Conservation (phyloP, 306 rosid genomes). For the Ochetophila trinervis region DNA sequence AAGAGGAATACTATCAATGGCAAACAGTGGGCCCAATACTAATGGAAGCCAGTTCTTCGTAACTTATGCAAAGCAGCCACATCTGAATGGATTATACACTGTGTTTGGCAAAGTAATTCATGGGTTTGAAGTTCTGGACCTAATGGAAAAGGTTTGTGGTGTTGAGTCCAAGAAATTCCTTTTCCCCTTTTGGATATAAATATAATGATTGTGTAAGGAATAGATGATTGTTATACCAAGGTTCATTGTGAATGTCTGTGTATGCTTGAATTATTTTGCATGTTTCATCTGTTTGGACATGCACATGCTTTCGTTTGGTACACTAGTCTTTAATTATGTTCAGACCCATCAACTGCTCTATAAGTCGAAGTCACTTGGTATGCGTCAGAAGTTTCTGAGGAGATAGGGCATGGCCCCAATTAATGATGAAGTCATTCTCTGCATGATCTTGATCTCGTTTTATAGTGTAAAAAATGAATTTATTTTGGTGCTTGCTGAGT, state of each 20-base stretch:
- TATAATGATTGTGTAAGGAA: neutral
- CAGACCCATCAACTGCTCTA: no score
- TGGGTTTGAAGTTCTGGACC: constrained; percentile 95
- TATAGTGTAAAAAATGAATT: no score
- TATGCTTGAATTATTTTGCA: neutral
- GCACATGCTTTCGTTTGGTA: no score
- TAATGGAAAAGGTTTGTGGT: constrained; percentile 76
- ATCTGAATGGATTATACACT: constrained; percentile 79
- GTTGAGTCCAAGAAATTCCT: neutral
- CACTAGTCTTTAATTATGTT: no score
- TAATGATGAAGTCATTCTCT: no score
- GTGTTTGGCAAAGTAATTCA: constrained; percentile 90
- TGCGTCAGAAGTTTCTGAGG: no score
- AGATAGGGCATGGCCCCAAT: no score
- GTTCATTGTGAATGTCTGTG: neutral
- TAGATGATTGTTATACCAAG: neutral
- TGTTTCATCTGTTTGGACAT: neutral
- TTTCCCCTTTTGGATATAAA: neutral
- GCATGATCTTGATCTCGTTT: no score
- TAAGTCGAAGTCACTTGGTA: no score
- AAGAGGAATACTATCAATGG: constrained; percentile 86
- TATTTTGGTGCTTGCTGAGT: no score
- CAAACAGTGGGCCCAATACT: constrained; percentile 95
- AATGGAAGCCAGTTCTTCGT: constrained; percentile 92
- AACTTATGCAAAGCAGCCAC: constrained; percentile 82